Conservation (phyloP, 2,329 filamentous ascomycete genomes). For the Epichloe scottii region DNA sequence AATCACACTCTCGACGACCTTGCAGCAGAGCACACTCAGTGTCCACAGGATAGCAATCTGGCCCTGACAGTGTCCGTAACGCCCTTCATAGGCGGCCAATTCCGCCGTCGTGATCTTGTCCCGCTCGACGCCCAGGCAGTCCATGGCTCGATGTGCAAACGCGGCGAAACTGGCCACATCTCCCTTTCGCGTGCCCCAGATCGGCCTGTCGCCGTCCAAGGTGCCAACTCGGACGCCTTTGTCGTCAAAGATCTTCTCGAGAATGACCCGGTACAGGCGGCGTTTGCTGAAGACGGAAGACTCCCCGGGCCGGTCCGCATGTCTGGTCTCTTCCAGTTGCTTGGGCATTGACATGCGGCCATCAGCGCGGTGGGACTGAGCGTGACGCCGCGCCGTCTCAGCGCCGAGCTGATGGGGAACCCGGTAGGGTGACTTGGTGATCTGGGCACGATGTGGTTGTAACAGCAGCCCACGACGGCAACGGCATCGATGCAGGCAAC, state of each 20-base stretch:
- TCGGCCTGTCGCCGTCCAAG: constrained; percentile 6
- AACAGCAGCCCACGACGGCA: constrained; percentile 20
- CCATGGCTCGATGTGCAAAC: constrained; percentile 16
- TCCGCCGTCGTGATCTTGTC: constrained; percentile 10
- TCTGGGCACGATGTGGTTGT: constrained; percentile 19
- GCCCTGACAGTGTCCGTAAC: constrained; percentile 12
- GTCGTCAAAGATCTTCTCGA: constrained; percentile 17
- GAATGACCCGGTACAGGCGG: constrained; percentile 15
- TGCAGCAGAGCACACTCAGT: constrained; percentile 19
- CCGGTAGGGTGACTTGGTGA: constrained; percentile 25
- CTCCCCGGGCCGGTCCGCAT: neutral
- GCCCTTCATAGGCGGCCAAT: constrained; percentile 13
- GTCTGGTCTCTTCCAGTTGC: constrained; percentile 18
- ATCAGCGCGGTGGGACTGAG: constrained; percentile 20
- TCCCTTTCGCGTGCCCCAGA: constrained; percentile 20
- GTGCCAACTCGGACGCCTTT: constrained; percentile 9
- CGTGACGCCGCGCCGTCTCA: constrained; percentile 11
- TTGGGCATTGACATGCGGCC: constrained; percentile 21
- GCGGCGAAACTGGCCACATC: constrained; percentile 14
- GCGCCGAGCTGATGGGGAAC: constrained; percentile 24
- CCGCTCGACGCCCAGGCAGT: constrained; percentile 10
- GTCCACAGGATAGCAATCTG: constrained; percentile 21
- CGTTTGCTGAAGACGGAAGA: constrained; percentile 14
- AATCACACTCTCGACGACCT: constrained; percentile 20
- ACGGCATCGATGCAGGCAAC: constrained; percentile 12